Base-by-base conservation (phyloP, 1,284 basidiomycete species). In the Stygiomarasmius scandens region DNA sequence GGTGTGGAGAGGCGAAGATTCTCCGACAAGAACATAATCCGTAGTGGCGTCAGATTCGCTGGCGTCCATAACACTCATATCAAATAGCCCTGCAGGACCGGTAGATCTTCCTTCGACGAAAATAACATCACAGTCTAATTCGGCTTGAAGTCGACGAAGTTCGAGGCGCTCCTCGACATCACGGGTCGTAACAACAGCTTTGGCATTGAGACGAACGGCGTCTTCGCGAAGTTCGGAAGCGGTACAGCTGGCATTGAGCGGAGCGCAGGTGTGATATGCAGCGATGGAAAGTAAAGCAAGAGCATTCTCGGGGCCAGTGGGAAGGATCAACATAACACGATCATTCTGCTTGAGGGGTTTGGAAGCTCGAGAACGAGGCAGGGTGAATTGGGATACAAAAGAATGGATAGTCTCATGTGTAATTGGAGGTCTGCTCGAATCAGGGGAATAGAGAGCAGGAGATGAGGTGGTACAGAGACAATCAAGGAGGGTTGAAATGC, bases 301-400 rank as follows among this genome's bases (percentile, higher is more conserved):
- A 0, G 75, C 77, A 54, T 76, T 78, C 56, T 76, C 74, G 14
- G 77, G 75, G 9, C 77, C 74, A n/a, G 75, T 74, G 10, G 77
- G 76, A 8, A 79, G 66, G 4, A 69, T 71, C 50, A 77, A 62
- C 66, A 78, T 74, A 53, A 79, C 68, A 10, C 77, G 71, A 64
- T 77, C 76, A 64, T 78, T 77, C 20, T 69, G 72, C 11, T 69
- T 70, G 6, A 75, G 61, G n/a, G 65, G 67, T 2, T 16, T 12
- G 12, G 8, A 5, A 12, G 49, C 24, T 27, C 66, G 61, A 2
- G 66, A 67, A 55, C 69, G 67, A 0, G 77, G 76, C 16, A 77
- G 65, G 5, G 60, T 62, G 60, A 79, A 79, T 52, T 62, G 63
- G 29, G 71, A 63, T 29, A 79, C 65, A 58, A 76, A 76, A 4